Evolutionary conservation across 306 rosid genomes (phyloP), one percentile per base, ranked within the genome.

Genomic region (Dalbergia oliveri): DNA sequence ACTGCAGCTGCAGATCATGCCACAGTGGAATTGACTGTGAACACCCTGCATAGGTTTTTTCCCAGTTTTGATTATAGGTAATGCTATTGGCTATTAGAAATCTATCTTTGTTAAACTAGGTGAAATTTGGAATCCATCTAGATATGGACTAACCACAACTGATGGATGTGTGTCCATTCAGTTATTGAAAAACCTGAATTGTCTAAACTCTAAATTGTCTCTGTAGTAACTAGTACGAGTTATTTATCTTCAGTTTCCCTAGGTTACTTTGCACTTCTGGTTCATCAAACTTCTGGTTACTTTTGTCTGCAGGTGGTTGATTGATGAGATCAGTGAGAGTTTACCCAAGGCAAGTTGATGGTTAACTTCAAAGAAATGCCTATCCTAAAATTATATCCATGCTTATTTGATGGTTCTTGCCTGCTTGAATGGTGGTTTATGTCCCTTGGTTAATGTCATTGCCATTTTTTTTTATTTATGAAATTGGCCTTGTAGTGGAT

Each of bases 1-100:
- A 95, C 99, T 76, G 97, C 97, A 6, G 96, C 93, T 77, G 97
- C 98, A 45, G 99, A 95, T 90, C 89, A 88, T 66, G 96, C 99
- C 68, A 90, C 93, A 69, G 99, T 95, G 80, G 89, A 88, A 68
- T 85, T 93, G 43, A 66, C 93, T 78, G 99, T 95, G 82, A 95
- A 91, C 83, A 80, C 90, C 53, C 75, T 95, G 73, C 94, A 95
- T 83, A 72, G 68, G 69, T 26, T 95, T 76, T 95, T 95, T 51
- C 99, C 99, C 50, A 85, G 91, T 78, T 88, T 93, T 89, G 97
- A 95, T 88, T 95, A 93, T 71, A 95, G 98, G 99, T 95, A 19
- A 56, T 81, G 56, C 53, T 69, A 66, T 50, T 73, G 8, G 47
- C 61, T 5, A 72, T 72, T 77, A 18, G 71, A 26, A 51, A 16